Conservation (phyloP, 768 basidiomycete species). For the Boletus insuetus region DNA sequence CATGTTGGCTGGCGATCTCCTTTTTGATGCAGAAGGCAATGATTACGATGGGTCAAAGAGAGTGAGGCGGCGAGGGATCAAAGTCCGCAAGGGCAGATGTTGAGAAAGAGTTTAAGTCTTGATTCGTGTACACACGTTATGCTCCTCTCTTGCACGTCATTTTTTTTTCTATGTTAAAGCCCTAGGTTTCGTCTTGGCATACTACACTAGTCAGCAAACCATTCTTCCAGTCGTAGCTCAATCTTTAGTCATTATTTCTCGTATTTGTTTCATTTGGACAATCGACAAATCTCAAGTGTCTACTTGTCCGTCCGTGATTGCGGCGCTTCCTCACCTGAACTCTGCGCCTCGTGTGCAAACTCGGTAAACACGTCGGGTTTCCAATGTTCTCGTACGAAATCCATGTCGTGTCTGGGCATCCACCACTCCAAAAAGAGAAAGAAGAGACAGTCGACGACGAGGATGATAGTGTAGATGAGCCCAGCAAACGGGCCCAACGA, state of each 20-base stretch:
- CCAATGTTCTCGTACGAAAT: constrained; percentile 72
- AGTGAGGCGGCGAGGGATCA: constrained; percentile 23
- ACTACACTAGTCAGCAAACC: constrained; percentile 1
- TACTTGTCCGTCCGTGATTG: not conserved
- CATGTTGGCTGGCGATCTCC: constrained; percentile 13
- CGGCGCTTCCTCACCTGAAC: not conserved
- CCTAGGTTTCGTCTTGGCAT: not conserved
- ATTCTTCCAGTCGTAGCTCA: constrained; percentile 1
- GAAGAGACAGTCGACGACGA: constrained; percentile 88
- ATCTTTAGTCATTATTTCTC: constrained; percentile 19
- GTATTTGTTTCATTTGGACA: constrained; percentile 15
- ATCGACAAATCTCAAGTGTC: constrained; percentile 2
- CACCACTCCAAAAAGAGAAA: constrained; percentile 83
- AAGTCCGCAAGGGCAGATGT: constrained; percentile 20
- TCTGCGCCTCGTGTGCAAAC: constrained; percentile 7
- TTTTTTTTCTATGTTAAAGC: not conserved
- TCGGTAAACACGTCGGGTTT: constrained; percentile 32
- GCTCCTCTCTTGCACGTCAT: not conserved
- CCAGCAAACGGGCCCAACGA: constrained; percentile 78
- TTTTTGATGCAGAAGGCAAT: constrained; percentile 17
- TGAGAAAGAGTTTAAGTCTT: constrained; percentile 1
- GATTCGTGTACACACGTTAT: not conserved
- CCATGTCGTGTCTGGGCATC: constrained; percentile 73
- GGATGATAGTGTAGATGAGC: constrained; percentile 82
- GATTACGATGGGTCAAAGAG: constrained; percentile 24